These are phyloP conservation scores for Alternaria arbusti DNA, from an alignment of 2,329 filamentous ascomycete genomes.

Conservation along the genomic window DNA sequence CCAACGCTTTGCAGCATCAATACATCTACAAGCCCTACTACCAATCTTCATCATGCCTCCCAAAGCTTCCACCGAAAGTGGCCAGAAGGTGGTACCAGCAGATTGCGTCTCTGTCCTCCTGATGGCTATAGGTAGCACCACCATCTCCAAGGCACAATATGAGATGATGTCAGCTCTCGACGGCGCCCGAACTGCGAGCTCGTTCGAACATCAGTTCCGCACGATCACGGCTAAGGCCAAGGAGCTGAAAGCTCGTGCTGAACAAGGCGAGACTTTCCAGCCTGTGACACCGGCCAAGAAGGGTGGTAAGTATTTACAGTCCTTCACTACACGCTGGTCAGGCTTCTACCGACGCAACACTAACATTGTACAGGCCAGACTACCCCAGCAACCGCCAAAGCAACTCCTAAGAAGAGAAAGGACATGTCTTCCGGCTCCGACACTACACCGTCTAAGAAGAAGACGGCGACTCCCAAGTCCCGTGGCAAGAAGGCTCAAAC, in stretches of 20 bases:
- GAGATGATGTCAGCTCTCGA: conserved; percentile 40
- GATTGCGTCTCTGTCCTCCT: conserved; percentile 36
- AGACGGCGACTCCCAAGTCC: conserved; percentile 18
- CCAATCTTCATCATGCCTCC: too few species aligned
- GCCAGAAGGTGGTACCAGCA: conserved; percentile 25
- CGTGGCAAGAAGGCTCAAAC: conserved; percentile 15
- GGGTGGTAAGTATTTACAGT: conserved; percentile 25
- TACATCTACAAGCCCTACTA: too few species aligned
- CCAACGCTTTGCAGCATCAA: too few species aligned
- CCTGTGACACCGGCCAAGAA: conserved; percentile 29
- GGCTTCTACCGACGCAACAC: background rate
- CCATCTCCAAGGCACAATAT: conserved; percentile 25
- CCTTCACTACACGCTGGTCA: background rate
- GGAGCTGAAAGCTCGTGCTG: conserved; percentile 36
- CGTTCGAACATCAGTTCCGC: conserved; percentile 22
- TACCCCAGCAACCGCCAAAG: background rate
- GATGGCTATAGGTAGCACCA: conserved; percentile 18
- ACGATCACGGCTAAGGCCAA: conserved; percentile 29
- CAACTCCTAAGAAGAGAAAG: conserved; percentile 15
- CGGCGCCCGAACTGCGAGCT: conserved; percentile 7
- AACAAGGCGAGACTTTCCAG: conserved; percentile 31
- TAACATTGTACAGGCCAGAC: conserved; percentile 12
- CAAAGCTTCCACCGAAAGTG: conserved; percentile 9
- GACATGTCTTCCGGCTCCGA: conserved; percentile 4
- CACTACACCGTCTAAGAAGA: conserved; percentile 28